Conservation (phyloP, 345 rosid genomes). For the Mangifera indica region DNA sequence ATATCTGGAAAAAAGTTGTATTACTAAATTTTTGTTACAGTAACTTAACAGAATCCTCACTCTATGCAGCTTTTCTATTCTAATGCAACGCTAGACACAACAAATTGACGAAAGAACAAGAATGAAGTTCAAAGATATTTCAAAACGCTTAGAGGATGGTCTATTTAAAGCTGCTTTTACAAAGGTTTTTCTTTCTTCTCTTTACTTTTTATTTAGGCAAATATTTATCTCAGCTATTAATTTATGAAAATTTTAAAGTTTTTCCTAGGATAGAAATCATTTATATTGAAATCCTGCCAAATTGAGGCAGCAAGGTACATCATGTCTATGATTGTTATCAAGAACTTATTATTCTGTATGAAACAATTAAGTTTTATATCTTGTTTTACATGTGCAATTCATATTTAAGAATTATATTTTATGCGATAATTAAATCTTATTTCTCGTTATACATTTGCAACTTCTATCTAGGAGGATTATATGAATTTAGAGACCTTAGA, state of each 20-base stretch:
- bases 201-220: not conserved
- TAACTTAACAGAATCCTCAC: conserved; percentile 9
- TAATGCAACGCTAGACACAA: conserved; percentile 52
- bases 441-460: conserved; percentile 18
- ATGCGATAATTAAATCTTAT: not conserved
- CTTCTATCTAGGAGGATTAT: conserved; percentile 69
- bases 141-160: conserved; percentile 88
- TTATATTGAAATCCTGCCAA: not conserved
- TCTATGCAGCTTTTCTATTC: conserved; percentile 43
- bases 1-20: too few relatives aligned
- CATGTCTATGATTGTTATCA: not conserved
- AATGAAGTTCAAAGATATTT: conserved; percentile 51
- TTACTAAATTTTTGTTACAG: not conserved
- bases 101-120: conserved; percentile 45
- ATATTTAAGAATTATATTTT: not conserved
- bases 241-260: not conserved
- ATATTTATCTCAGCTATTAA: conserved; percentile 4
- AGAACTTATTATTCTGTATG: conserved; percentile 1
- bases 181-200: conserved; percentile 48
- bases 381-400: conserved; percentile 21
- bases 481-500: conserved; percentile 67
- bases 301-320: not conserved
- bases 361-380: not conserved
- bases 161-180: conserved; percentile 59
- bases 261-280: not conserved